Conservation (phyloP, 495 filamentous ascomycete species). For the Lasiosphaeria hispida region DNA sequence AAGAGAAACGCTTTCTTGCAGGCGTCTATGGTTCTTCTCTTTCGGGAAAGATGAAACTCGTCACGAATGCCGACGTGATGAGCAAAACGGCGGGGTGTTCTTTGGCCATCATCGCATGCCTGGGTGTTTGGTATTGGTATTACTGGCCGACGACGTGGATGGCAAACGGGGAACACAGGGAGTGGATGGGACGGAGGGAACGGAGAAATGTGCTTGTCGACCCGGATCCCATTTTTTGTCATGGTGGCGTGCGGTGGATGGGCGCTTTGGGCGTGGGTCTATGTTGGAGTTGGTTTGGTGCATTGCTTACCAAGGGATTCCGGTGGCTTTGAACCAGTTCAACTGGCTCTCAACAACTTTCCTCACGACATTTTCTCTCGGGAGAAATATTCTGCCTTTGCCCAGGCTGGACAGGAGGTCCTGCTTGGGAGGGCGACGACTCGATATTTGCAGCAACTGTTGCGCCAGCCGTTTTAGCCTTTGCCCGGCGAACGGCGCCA, state of each 20-base stretch:
- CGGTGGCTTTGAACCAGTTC: background rate
- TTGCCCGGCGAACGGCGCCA: slow-evolving; percentile 22
- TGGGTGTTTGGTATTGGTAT: background rate
- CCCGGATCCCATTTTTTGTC: background rate
- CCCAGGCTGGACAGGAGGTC: background rate
- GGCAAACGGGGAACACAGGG: background rate
- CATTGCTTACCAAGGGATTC: too few species aligned
- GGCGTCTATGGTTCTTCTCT: slow-evolving; percentile 1
- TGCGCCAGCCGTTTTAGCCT: slow-evolving; percentile 15
- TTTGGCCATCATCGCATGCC: background rate
- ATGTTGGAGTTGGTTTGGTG: too few species aligned
- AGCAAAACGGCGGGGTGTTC: slow-evolving; percentile 3
- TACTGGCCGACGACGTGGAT: background rate
- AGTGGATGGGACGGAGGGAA: background rate
- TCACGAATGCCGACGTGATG: background rate
- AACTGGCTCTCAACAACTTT: background rate
- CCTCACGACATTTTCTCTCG: background rate
- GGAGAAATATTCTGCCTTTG: too few species aligned
- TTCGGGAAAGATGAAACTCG: background rate
- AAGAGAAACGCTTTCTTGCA: background rate
- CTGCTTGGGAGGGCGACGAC: background rate
- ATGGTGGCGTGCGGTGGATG: background rate
- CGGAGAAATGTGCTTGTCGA: background rate
- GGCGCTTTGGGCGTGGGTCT: background rate
- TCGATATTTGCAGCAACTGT: background rate